These are phyloP conservation scores for Agarophyton chilense DNA, from an alignment of 23 red algal genomes.

Conservation along the genomic window DNA sequence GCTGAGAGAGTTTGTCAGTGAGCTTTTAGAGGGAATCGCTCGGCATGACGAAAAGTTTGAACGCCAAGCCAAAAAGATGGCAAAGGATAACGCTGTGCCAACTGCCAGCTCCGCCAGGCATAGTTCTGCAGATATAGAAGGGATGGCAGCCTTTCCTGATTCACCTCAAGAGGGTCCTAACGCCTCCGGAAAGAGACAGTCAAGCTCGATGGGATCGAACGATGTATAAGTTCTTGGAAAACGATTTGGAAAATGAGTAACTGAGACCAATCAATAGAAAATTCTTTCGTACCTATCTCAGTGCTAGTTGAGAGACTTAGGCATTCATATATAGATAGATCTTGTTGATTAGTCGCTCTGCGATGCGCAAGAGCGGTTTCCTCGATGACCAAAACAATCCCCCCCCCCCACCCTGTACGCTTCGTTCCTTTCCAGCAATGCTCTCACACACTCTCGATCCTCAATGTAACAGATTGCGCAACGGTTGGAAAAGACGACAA, in stretches of 20 bases:
- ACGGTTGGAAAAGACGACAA: too few relatives aligned
- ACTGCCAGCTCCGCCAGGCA: too few relatives aligned
- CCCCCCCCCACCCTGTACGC: too few relatives aligned
- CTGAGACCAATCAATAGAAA: neutral
- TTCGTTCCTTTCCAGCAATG: too few relatives aligned
- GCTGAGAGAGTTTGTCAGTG: slow-evolving; percentile 83
- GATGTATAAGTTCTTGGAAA: neutral
- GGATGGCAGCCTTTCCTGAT: neutral
- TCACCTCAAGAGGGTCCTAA: slow-evolving; percentile 11
- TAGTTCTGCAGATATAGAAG: neutral
- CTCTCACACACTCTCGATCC: too few relatives aligned
- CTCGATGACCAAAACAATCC: too few relatives aligned
- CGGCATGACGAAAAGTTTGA: slow-evolving; percentile 59
- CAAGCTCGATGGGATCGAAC: neutral
- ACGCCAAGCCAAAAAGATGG: slow-evolving; percentile 77
- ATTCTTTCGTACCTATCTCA: neutral
- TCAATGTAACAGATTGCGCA: too few relatives aligned
- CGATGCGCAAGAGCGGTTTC: too few relatives aligned
- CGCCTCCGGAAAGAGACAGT: neutral
- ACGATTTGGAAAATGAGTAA: neutral
- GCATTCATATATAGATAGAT: too few relatives aligned
- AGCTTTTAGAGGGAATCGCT: slow-evolving; percentile 36
- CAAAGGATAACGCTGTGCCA: neutral
- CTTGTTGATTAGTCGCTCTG: too few relatives aligned
- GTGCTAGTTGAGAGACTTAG: neutral